Evolutionary conservation across 495 filamentous ascomycete genomes (phyloP), one percentile per base, ranked within the genome.

Genomic region (Thermothielavioides terrestris): DNA sequence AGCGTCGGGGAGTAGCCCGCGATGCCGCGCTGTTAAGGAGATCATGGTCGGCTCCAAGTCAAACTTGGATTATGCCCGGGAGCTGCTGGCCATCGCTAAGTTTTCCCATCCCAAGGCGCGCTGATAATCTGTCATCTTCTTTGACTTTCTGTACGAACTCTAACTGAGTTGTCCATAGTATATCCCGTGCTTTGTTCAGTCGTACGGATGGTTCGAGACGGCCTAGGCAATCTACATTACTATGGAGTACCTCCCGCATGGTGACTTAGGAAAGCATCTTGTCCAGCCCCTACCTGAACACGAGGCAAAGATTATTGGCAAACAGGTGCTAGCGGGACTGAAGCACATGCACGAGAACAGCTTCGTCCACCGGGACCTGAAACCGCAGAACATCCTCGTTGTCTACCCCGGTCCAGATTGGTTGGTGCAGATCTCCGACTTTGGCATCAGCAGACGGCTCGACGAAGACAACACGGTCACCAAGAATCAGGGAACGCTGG

Each of bases 361-460:
- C 1, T 78, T 75, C 54, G 62, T 70, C 4, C 77, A 80, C 43
- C 54, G 75, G 6, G 76, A 79, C 55, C 42, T 79, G 9, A 79
- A 78, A 54, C 77, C 76, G 1, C 15, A 63, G 67, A 64, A 50
- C 50, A 57, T 57, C 25, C 42, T 54, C 37, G 45, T 60, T 1
- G 25, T 52, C 15, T 15, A 41, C 5, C 23, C 46, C 17, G 35
- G 56, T 7, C 60, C 54, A 8, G 46, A 52, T 2, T 76, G 71
- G 57, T 68, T 66, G 55, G 69, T 77, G 6, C 77, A 78, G 54
- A 73, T 77, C 36, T 69, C 69, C 10, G 76, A 77, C 58, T 77
- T 79, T 45, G 76, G 76, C 0, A 69, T 78, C 39, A 62, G 60
- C 65, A 52, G 46, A 36, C 37, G 52, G 6, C 37, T 49, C 0